Evolutionary conservation across 257 asterid species (phyloP).

Genomic region (Schizonepeta tenuifolia): DNA sequence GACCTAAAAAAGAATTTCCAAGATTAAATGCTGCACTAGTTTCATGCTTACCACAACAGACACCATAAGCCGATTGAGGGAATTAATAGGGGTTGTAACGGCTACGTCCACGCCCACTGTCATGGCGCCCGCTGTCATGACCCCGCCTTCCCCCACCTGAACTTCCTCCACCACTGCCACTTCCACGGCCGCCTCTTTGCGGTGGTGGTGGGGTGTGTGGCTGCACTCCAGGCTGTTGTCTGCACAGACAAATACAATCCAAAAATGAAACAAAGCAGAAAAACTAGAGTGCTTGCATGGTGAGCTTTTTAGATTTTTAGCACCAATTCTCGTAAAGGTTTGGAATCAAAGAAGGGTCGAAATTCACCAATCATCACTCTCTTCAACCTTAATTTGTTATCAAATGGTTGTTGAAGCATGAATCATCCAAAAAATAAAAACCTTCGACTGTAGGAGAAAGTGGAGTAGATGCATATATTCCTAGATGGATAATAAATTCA

Average conservation of each 20-base stretch:
- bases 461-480: background rate
- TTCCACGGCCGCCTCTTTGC: slow-evolving; percentile 69
- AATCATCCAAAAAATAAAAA: background rate
- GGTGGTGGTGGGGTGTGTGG: slow-evolving; percentile 59
- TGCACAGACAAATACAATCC: slow-evolving; percentile 31
- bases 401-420: background rate
- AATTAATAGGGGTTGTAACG: slow-evolving; percentile 80
- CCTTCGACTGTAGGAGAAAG: background rate
- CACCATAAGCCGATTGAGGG: background rate
- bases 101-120: slow-evolving; percentile 56
- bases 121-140: slow-evolving; percentile 41
- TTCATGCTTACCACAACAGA: slow-evolving; percentile 14
- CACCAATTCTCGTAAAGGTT: background rate
- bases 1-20: background rate
- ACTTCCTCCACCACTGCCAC: slow-evolving; percentile 60
- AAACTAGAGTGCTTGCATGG: background rate
- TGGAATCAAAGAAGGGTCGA: background rate
- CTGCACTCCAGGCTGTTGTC: slow-evolving; percentile 93
- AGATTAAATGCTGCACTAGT: background rate
- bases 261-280: background rate
- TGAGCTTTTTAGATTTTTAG: background rate
- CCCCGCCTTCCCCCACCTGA: slow-evolving; percentile 56
- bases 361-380: background rate
- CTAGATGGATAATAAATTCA: background rate
- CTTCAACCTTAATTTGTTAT: background rate